Percentiles rank a stretch among this genome's conserved stretches.
Conservation (phyloP, 1,284 basidiomycete species). For the Tilletia setariae region DNA sequence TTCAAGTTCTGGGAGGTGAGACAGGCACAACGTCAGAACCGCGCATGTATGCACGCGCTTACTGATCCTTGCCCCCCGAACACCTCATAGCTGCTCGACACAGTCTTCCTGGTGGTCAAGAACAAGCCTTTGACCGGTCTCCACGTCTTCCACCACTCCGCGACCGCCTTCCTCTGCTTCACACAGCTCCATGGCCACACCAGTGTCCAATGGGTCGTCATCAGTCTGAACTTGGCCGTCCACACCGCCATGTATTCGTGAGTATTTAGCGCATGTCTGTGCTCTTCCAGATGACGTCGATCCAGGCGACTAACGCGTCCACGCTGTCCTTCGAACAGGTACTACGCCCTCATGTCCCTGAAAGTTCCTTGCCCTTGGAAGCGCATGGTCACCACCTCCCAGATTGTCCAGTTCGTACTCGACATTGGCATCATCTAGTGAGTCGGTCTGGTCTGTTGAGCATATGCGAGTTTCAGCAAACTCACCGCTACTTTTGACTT, state of each 20-base stretch:
- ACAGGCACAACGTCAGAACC: background rate
- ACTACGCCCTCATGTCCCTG: slow-evolving; percentile 48
- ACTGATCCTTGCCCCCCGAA: too few species aligned
- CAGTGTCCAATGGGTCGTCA: slow-evolving; percentile 87
- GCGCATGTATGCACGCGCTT: background rate
- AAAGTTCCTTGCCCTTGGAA: slow-evolving; percentile 66
- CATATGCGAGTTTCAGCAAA: background rate
- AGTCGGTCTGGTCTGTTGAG: background rate
- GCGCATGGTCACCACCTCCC: slow-evolving; percentile 89
- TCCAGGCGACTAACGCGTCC: too few species aligned
- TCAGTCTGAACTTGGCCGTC: slow-evolving; percentile 84
- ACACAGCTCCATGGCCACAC: slow-evolving; percentile 78
- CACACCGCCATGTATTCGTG: slow-evolving; percentile 89
- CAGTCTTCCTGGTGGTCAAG: slow-evolving; percentile 94
- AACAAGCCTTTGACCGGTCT: slow-evolving; percentile 95
- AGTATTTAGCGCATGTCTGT: slow-evolving; percentile 2
- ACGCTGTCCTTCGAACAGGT: slow-evolving; percentile 23
- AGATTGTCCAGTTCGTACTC: slow-evolving; percentile 65
- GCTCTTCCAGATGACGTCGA: background rate
- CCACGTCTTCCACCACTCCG: slow-evolving; percentile 98
- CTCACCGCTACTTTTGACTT: background rate
- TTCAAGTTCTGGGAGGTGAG: slow-evolving; percentile 69
- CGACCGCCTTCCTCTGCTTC: slow-evolving; percentile 92
- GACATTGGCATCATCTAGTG: slow-evolving; percentile 37
- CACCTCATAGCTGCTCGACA: slow-evolving; percentile 75